Evolutionary conservation across 176 grass and related monocot species (phyloP).

Genomic region (Dendrocalamus sinicus): DNA sequence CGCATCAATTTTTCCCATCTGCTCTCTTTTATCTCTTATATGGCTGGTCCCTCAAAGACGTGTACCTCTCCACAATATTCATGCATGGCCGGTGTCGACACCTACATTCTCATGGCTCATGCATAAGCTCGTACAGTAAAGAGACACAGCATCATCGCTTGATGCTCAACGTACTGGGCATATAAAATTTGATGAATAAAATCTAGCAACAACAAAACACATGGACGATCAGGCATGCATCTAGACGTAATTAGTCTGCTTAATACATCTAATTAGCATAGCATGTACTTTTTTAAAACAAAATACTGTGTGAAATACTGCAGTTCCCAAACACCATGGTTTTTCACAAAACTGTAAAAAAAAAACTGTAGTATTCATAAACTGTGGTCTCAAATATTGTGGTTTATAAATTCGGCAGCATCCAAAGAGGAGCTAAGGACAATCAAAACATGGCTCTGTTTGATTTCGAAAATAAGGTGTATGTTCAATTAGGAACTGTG

Average conservation of each 20-base stretch:
- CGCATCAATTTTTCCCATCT: neutral
- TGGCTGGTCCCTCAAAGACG: no score
- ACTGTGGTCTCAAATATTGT: no score
- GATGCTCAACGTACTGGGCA: neutral
- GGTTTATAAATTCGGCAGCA: no score
- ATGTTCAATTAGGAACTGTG: neutral
- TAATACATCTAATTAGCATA: neutral
- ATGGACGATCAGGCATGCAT: neutral
- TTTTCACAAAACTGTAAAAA: no score
- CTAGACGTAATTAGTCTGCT: neutral
- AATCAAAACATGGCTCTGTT: neutral
- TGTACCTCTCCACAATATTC: neutral
- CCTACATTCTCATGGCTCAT: neutral
- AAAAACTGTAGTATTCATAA: no score
- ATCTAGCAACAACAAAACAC: neutral
- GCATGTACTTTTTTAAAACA: no score
- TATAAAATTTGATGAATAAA: neutral
- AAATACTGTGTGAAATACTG: no score
- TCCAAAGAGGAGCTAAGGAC: neutral
- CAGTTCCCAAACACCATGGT: no score
- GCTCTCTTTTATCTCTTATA: no score
- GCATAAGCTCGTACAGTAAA: no score
- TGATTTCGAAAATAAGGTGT: neutral
- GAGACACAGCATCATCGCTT: neutral
- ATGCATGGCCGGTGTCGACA: neutral